Base-by-base conservation (phyloP, 768 basidiomycete species). In the Trametes villosa region DNA sequence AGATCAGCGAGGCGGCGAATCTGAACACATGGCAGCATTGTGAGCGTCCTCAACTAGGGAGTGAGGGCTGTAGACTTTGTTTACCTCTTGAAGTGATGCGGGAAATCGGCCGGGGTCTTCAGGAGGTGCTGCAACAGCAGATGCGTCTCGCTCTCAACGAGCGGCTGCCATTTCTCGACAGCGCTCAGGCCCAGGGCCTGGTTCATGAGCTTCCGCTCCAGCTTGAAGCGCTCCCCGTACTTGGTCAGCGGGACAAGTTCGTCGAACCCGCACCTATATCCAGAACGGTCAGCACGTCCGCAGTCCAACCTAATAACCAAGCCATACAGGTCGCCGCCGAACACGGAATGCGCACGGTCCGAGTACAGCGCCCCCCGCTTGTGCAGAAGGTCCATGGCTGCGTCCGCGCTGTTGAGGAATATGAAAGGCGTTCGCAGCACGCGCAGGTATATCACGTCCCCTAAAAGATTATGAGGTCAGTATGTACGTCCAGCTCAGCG, bases 261-360 rank as follows among this genome's bases (percentile, higher is more conserved):
- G 13, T n/a, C 27, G 13, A 48, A 30, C 4, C 27, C 46, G 29
- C 46, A 48, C 27, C 46, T 48, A 48, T 7, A 13, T 4, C 12
- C 17, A 17, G 15, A 48, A 59, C 64, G 38, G 33, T 34, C 33
- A 34, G 33, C 33, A 34, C 33, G 15, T 34, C 15, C 8, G 33
- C 33, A 34, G 7, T 34, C 15, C 33, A 15, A 34, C 8, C 7
- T 41, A 15, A 7, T 7, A 34, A 34, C 15, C 33, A n/a, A n/a
- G n/a, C n/a, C n/a, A n/a, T n/a, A 68, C 65, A 69, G 30, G 24
- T 69, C 68, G 15, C 41, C 36, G 4, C 31, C 45, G 55, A 69
- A 59, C 27, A 51, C 33, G 5, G 66, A 24, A 20, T 38, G 44
- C 4, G 67, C 57, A 12, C 68, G 57, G 49, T 66, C 67, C 2